Evolutionary conservation across 2,329 filamentous ascomycete species (phyloP), one percentile per base, ranked within the genome.

Genomic region (Lachnellula subtilissima): DNA sequence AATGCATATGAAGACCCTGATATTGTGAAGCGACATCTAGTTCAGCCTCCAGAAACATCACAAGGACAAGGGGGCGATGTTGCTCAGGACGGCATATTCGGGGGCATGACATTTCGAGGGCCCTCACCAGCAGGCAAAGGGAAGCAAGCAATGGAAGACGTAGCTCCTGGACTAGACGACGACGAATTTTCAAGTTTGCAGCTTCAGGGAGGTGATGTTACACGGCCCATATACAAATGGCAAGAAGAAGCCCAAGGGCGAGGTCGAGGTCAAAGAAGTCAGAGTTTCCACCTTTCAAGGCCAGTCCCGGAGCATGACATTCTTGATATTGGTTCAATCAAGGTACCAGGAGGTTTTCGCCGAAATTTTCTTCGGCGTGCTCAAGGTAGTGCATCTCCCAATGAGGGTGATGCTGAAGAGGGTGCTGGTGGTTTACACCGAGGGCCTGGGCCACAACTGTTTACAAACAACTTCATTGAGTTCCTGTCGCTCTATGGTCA

Each of bases 401-500:
- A 66, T n/a, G 67, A 67, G 15, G 65, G 69, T 40, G 69, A 70
- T 48, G 59, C 58, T 7, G 65, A 72, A 54, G 69, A 70, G 23
- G 68, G 71, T 58, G 72, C 67, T 51, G 72, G 65, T 52, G 63
- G 63, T 59, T 66, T 61, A 69, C 72, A 72, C 69, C 65, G 73
- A 69, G 64, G 69, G 61, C 77, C 79, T 54, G 39, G 19, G 11
- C 82, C 82, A 39, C 83, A 84, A 59, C 78, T 96, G 35, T 85
- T 96, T 56, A 97, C 94, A 0, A 91, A 82, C 63, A 99, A 89
- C 73, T 99, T 99, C 70, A 82, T 99, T 57, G 95, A 99, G 71
- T 99, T 99, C 67, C 72, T 99, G 50, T 92, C 90, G 7, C 81
- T 99, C 32, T 99, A 97, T 66, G 94, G 94, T 4, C 94, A 99